Conservation (phyloP, 805 yeast species). For the Ogataea ganodermae region DNA sequence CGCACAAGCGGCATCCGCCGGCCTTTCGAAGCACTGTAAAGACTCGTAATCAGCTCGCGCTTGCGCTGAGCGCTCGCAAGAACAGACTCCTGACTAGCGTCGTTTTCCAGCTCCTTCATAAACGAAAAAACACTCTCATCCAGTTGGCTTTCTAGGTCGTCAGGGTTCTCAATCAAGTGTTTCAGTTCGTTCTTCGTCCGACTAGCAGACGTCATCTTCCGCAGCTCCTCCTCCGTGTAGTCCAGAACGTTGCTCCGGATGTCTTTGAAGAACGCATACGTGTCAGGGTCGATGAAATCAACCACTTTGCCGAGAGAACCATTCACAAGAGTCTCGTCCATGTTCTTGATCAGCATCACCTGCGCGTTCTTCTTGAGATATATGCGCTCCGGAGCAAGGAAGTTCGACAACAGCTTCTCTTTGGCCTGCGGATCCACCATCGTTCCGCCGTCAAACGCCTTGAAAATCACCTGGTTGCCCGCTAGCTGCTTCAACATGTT, state of each 20-base stretch:
- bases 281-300: slow-evolving; percentile 47
- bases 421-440: slow-evolving; percentile 42
- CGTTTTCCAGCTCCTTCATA: slow-evolving; percentile 30
- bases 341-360: slow-evolving; percentile 80
- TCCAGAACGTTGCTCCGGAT: slow-evolving; percentile 17
- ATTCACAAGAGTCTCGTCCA: slow-evolving; percentile 71
- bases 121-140: slow-evolving; percentile 55
- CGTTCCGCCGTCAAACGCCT: slow-evolving; percentile 58
- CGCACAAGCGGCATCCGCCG: slow-evolving; percentile 73
- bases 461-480: slow-evolving; percentile 45
- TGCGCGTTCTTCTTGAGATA: slow-evolving; percentile 71
- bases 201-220: slow-evolving; percentile 14
- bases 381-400: slow-evolving; percentile 61
- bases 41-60: slow-evolving; percentile 41
- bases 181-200: slow-evolving; percentile 20
- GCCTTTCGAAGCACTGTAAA: slow-evolving; percentile 47
- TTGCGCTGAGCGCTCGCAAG: slow-evolving; percentile 45
- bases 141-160: slow-evolving; percentile 28
- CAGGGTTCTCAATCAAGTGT: slow-evolving; percentile 23
- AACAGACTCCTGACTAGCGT: slow-evolving; percentile 26
- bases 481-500: slow-evolving; percentile 47
- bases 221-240: slow-evolving; percentile 25
- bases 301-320: slow-evolving; percentile 73
- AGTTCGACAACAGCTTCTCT: slow-evolving; percentile 50
- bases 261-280: slow-evolving; percentile 43